Base-by-base conservation (phyloP, 2,329 filamentous ascomycete genomes). In the Helicocarpus griseus region DNA sequence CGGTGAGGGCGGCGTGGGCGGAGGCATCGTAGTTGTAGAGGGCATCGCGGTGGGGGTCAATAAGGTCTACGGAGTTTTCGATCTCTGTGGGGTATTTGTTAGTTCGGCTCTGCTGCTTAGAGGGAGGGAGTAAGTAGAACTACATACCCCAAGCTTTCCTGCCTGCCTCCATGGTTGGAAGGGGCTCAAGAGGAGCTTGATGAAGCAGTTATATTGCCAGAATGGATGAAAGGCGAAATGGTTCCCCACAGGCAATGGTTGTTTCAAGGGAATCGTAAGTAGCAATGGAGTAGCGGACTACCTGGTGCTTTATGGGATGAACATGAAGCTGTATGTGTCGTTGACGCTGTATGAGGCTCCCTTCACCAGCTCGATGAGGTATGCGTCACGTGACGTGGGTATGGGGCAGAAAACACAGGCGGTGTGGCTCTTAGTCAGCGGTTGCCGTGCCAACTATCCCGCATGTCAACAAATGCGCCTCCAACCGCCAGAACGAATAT, bases 31-130 rank as follows among this genome's bases (percentile, higher is more conserved):
- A 95, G 63, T 80, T 78, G 76, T 96, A 98, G 61, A 98, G 87
- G 43, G 89, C 89, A 70, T 98, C 93, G 63, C 89, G 87, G 59
- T 82, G 81, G 49, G 87, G 80, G 66, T 98, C 90, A 63, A 95
- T 83, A 55, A 96, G 80, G 65, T 85, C 79, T 71, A 89, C 76
- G 55, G 85, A 83, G 69, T 95, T 95, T 67, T 95, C 88, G 65
- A 93, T 81, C 78, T 95, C 91, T 95, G 64, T 45, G 36, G 24
- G 14, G 41, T 56, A 28, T 3, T 17, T 45, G 24, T 38, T 38
- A 13, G 22, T 33, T 19, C 22, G 13, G 6, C 17, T 35, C n/a
- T 35, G 24, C 3, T 26, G n/a, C 17, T 51, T 46, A 39, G 40
- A n/a, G 36, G 55, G 14, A 49, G 29, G 38, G n/a, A 13, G 29